Percentiles rank a stretch among this genome's conserved stretches.
Evolutionary conservation across 169 alveolate genomes (phyloP).

Genomic region (Babesia ovis): DNA sequence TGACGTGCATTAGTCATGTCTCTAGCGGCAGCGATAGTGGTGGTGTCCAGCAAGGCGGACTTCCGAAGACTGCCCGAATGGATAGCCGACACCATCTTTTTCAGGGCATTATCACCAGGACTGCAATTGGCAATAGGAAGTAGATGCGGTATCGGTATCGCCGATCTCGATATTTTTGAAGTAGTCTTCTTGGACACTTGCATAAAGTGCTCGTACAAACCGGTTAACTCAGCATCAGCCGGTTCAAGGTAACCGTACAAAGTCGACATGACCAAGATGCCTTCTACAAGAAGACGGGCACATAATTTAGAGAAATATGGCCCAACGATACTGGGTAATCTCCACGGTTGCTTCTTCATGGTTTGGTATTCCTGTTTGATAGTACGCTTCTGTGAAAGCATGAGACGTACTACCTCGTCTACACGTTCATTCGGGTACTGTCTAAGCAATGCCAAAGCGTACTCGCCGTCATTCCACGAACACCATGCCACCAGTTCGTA

Average conservation of each 20-base stretch:
- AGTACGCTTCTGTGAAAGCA: conserved; percentile 13
- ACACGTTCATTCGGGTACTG: conserved; percentile 32
- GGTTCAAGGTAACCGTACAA: conserved; percentile 49
- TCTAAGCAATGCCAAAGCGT: neutral
- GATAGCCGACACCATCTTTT: neutral
- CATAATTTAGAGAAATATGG: neutral
- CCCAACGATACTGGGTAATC: conserved; percentile 10
- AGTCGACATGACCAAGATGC: neutral
- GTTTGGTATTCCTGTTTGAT: conserved; percentile 12
- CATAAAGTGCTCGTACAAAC: conserved; percentile 21
- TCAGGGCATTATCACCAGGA: conserved; percentile 10
- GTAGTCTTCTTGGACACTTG: conserved; percentile 9
- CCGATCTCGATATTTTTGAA: neutral
- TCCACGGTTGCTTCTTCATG: conserved; percentile 7
- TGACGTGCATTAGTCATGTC: conserved; percentile 7
- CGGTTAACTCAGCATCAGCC: conserved; percentile 19
- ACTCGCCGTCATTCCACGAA: conserved; percentile 30
- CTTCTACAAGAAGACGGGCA: conserved; percentile 27
- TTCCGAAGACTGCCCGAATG: neutral
- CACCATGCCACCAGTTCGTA: conserved; percentile 61
- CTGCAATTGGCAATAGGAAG: conserved; percentile 31
- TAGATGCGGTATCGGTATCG: conserved; percentile 3
- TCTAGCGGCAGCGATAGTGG: conserved; percentile 19
- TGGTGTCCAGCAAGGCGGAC: conserved; percentile 5
- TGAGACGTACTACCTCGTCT: conserved; percentile 30